Evolutionary conservation across 2,329 filamentous ascomycete genomes (phyloP).

Genomic region (Dichotomopilus funicola): DNA sequence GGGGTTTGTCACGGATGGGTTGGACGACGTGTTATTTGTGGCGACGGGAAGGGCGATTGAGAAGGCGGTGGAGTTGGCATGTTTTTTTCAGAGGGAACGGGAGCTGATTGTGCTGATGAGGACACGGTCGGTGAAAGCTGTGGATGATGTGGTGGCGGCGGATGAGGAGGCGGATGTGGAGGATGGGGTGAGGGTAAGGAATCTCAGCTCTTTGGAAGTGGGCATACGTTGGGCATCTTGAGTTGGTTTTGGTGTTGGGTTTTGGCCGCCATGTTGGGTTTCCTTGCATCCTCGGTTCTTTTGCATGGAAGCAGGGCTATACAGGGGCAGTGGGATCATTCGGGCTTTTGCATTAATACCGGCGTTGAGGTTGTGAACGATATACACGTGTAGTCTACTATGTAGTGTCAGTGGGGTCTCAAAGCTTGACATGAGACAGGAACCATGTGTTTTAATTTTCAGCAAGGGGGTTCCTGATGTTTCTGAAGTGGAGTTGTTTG

Average conservation of each 20-base stretch:
- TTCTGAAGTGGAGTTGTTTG: no score
- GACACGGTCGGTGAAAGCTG: constrained; percentile 57
- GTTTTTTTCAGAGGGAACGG: constrained; percentile 57
- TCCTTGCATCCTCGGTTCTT: neutral
- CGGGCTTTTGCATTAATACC: no score
- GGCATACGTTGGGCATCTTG: constrained; percentile 31
- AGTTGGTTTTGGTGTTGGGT: constrained; percentile 16
- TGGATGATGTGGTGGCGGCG: constrained; percentile 56
- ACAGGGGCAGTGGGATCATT: no score
- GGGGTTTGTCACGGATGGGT: constrained; percentile 31
- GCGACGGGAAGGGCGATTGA: constrained; percentile 62
- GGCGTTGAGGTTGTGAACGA: no score
- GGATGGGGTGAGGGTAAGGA: constrained; percentile 34
- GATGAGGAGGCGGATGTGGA: constrained; percentile 25
- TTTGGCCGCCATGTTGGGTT: neutral
- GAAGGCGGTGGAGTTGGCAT: constrained; percentile 54
- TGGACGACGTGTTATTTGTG: constrained; percentile 48
- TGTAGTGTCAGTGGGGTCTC: no score
- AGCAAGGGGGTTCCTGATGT: no score
- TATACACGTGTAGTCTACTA: no score
- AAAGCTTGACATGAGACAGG: no score
- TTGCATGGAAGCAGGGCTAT: no score
- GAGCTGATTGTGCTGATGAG: constrained; percentile 53
- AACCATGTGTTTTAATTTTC: no score
- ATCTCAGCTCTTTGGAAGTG: constrained; percentile 47